phyloP scores from a whole-genome alignment of 1,284 basidiomycete genomes.

The Boletus mariae region DNA sequence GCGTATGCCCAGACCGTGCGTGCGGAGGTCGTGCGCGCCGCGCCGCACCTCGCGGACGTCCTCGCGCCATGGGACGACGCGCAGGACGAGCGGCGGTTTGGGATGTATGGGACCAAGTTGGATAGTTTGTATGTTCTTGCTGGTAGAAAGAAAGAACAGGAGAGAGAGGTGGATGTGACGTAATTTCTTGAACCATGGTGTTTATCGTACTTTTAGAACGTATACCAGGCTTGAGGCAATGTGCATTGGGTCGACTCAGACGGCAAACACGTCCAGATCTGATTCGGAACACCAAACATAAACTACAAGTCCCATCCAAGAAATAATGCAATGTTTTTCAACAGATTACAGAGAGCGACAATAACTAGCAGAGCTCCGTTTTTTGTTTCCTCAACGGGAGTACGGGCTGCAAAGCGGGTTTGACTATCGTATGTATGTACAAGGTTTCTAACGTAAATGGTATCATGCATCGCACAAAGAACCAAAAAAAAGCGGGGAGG shows the following conservation, averaged over 20 bases:
- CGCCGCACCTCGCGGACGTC: slow-evolving; percentile 30
- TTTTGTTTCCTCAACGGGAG: neutral
- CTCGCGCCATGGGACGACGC: slow-evolving; percentile 41
- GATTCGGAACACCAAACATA: too few relatives aligned
- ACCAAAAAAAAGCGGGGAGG: neutral
- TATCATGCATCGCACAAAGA: neutral
- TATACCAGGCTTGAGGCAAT: too few relatives aligned
- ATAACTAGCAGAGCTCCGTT: neutral
- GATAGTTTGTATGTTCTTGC: slow-evolving; percentile 29
- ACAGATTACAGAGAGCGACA: neutral
- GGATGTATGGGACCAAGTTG: slow-evolving; percentile 39
- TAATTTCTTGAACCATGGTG: neutral
- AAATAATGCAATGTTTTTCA: neutral
- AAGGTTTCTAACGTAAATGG: neutral
- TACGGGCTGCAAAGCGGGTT: neutral
- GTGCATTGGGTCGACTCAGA: too few relatives aligned
- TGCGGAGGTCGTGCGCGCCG: slow-evolving; percentile 32
- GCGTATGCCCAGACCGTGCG: slow-evolving; percentile 35
- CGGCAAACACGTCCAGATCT: too few relatives aligned
- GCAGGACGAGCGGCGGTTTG: slow-evolving; percentile 33
- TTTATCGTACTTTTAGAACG: too few relatives aligned
- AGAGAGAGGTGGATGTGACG: too few relatives aligned
- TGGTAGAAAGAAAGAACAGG: neutral
- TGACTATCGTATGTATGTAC: neutral
- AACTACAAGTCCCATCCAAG: neutral